These are phyloP conservation scores for Canna indica DNA, from an alignment of 176 grass and related monocot species.

Conservation along the genomic window DNA sequence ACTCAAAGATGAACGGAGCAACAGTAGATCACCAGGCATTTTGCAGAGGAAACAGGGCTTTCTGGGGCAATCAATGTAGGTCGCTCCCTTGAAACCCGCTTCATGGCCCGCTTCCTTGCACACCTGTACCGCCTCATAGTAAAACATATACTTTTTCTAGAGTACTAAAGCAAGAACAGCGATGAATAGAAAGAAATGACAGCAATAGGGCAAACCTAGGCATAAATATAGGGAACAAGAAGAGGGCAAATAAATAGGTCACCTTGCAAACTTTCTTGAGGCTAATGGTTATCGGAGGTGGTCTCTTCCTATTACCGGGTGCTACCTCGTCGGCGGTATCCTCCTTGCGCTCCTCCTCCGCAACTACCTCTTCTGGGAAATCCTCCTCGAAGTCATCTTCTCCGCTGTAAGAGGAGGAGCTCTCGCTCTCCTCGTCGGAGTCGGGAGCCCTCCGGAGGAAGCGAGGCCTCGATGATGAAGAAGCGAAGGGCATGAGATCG, in stretches of 20 bases:
- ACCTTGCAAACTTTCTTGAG: conserved; percentile 52
- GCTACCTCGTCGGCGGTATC: not conserved
- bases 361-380: conserved; percentile 17
- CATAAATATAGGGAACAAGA: not conserved
- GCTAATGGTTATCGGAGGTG: conserved; percentile 57
- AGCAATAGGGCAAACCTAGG: not conserved
- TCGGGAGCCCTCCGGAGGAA: conserved; percentile 3
- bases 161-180: not conserved
- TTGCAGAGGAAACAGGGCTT: conserved; percentile 97
- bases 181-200: not conserved
- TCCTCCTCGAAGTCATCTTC: conserved; percentile 28
- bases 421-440: conserved; percentile 28
- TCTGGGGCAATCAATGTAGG: conserved; percentile 86
- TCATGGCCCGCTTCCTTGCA: conserved; percentile 83
- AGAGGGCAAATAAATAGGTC: not conserved
- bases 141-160: not conserved
- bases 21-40: conserved; percentile 53
- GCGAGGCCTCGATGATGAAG: not conserved
- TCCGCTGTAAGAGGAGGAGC: conserved; percentile 37
- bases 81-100: conserved; percentile 75
- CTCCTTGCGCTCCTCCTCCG: conserved; percentile 11
- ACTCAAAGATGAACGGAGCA: not conserved
- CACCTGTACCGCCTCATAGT: conserved; percentile 17
- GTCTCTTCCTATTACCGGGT: conserved; percentile 30
- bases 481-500: conserved; percentile 3